A percentile compares a stretch with the other conserved stretches of the same genome.
Conservation (phyloP, 768 basidiomycete genomes). For the Melanogaster broomeanus region DNA sequence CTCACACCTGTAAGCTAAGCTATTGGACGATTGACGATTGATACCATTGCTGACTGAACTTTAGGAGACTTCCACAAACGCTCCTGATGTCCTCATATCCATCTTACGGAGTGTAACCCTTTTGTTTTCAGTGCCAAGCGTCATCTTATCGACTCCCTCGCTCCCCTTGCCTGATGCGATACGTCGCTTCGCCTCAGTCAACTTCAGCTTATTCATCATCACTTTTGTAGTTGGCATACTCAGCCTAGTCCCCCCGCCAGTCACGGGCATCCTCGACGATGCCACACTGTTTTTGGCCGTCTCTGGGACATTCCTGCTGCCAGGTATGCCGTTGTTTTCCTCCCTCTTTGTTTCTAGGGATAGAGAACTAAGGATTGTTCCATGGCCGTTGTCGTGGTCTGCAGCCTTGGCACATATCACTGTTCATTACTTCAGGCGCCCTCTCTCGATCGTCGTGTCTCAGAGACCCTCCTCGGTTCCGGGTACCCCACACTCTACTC, state of each 20-base stretch:
- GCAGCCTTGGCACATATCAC: conserved; percentile 75
- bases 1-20: conserved; percentile 40
- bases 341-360: not conserved
- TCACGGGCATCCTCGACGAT: conserved; percentile 47
- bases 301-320: conserved; percentile 60
- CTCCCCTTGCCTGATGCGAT: conserved; percentile 48
- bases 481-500: conserved; percentile 19
- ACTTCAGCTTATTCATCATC: conserved; percentile 47
- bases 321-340: conserved; percentile 45
- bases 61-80: conserved; percentile 7
- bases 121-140: conserved; percentile 56
- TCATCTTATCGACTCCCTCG: conserved; percentile 57
- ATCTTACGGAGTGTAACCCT: conserved; percentile 53
- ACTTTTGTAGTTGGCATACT: conserved; percentile 44
- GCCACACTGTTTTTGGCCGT: conserved; percentile 52
- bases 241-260: conserved; percentile 43
- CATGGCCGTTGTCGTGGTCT: not conserved
- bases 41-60: conserved; percentile 13
- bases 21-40: conserved; percentile 27
- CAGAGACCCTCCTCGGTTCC: conserved; percentile 33
- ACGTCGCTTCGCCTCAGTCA: conserved; percentile 41
- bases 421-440: conserved; percentile 82
- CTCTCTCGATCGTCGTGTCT: conserved; percentile 83
- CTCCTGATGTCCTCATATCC: conserved; percentile 16
- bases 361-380: not conserved